Base-by-base conservation (phyloP, 305 asterid genomes). In the Solanum aculeatissimum region DNA sequence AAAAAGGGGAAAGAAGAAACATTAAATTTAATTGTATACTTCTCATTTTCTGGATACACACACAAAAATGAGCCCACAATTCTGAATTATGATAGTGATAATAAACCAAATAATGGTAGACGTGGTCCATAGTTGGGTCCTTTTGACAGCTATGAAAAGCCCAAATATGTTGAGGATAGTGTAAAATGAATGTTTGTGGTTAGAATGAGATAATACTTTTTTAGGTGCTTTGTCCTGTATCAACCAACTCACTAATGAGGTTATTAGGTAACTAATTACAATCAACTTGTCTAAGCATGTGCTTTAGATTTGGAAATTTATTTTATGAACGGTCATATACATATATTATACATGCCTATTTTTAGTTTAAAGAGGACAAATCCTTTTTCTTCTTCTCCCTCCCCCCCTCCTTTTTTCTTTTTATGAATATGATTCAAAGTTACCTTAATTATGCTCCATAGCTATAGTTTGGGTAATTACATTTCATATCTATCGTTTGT, bases 261-360 rank as follows among this genome's bases (percentile, higher is more conserved):
- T 18, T 21, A 78, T 75, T 68, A 19, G 85, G 70, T 87, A 84
- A 49, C 78, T 69, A 70, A 70, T 77, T 85, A 38, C 23, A 81
- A 62, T 85, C 84, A 82, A 82, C 69, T 35, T 82, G 68, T 82
- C 83, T 63, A 13, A 27, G n/a, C 88, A 88, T 84, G 90, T 88
- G 88, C 54, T 40, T n/a, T 81, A 43, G 80, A 82, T 51, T 54
- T 74, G 66, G 15, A n/a, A 47, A 74, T 85, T 53, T 70, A 57
- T 85, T 35, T 38, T 58, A 66, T 1, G n/a, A n/a, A n/a, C n/a
- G n/a, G n/a, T n/a, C n/a, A n/a, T 0, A 51, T 8, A 63, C 38
- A 25, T 63, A 25, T 63, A 6, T 21, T 55, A 15, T 54, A 6
- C 21, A 19, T 11, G 16, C 15, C 6, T 62, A 12, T 62, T 25